A percentile compares a stretch with the other conserved stretches of the same genome.
These are phyloP conservation scores for Blastomyces parvus DNA, from an alignment of 2,329 filamentous ascomycete genomes.

Conservation along the genomic window DNA sequence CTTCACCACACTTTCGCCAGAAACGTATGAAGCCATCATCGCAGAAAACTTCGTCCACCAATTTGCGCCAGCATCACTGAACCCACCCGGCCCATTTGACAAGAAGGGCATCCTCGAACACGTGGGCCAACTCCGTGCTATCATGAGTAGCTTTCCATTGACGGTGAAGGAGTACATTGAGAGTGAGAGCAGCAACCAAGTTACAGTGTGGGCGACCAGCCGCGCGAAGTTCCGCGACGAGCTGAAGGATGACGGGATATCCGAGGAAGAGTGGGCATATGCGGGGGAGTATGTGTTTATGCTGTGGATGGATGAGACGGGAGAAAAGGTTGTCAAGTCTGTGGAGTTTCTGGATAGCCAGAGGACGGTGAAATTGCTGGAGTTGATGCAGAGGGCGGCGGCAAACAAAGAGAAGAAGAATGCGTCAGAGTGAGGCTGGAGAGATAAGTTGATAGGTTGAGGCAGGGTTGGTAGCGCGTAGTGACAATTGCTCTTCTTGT, in stretches of 20 bases:
- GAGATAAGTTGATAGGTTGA: not conserved
- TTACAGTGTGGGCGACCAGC: slow-evolving; percentile 13
- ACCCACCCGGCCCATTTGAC: slow-evolving; percentile 2
- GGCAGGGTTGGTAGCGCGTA: not conserved
- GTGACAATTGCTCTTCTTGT: not conserved
- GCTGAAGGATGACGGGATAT: not conserved
- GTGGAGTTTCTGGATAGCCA: slow-evolving; percentile 13
- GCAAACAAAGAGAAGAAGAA: slow-evolving; percentile 1
- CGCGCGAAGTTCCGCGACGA: slow-evolving; percentile 1
- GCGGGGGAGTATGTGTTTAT: slow-evolving; percentile 13
- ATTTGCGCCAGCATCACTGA: slow-evolving; percentile 12
- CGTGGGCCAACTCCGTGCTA: not conserved
- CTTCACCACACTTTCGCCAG: not conserved
- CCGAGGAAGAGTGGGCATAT: slow-evolving; percentile 2
- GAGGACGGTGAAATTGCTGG: slow-evolving; percentile 10
- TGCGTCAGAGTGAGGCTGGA: not conserved
- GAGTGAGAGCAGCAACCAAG: slow-evolving; percentile 10
- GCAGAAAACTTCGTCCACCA: slow-evolving; percentile 4
- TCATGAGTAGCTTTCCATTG: slow-evolving; percentile 9
- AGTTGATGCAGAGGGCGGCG: slow-evolving; percentile 10
- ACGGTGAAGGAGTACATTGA: slow-evolving; percentile 10
- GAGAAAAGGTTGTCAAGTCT: slow-evolving; percentile 8
- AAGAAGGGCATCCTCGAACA: slow-evolving; percentile 5
- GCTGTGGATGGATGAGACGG: slow-evolving; percentile 12
- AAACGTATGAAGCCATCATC: not conserved